These are phyloP conservation scores for Hypoxylon trugodes DNA, from an alignment of 495 filamentous ascomycete species.

Conservation along the genomic window DNA sequence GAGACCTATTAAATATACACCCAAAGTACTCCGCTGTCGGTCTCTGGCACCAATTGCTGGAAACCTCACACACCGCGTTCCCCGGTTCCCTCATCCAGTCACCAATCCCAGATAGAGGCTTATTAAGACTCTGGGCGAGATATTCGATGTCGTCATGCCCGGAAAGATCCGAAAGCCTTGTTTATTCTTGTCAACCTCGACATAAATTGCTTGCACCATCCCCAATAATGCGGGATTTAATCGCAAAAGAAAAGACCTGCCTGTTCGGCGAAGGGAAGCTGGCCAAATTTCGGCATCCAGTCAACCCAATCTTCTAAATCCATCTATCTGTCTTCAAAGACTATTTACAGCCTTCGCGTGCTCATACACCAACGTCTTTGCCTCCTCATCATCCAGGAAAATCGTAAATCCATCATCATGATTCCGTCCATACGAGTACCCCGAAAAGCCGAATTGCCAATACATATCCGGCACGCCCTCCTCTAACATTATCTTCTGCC, in stretches of 20 bases:
- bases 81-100: too few species aligned
- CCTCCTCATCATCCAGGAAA: conserved; percentile 64
- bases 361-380: conserved; percentile 63
- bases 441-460: conserved; percentile 69
- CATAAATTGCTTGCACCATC: not conserved
- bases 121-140: too few species aligned
- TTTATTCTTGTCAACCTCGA: not conserved
- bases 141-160: too few species aligned
- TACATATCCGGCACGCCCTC: conserved; percentile 65
- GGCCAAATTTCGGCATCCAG: not conserved
- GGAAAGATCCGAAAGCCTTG: too few species aligned
- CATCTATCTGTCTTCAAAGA: conserved; percentile 1
- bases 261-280: not conserved
- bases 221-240: too few species aligned
- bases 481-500: conserved; percentile 63
- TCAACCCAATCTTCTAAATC: not conserved
- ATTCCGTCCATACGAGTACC: conserved; percentile 58
- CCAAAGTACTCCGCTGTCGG: too few species aligned
- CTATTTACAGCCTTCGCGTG: conserved; percentile 60
- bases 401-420: conserved; percentile 66
- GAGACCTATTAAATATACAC: too few species aligned
- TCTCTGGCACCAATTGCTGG: too few species aligned
- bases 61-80: too few species aligned
- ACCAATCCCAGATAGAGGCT: too few species aligned
- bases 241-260: not conserved